phyloP scores from a whole-genome alignment of 116 monocot species.

The Dioscorea cayenensis region DNA sequence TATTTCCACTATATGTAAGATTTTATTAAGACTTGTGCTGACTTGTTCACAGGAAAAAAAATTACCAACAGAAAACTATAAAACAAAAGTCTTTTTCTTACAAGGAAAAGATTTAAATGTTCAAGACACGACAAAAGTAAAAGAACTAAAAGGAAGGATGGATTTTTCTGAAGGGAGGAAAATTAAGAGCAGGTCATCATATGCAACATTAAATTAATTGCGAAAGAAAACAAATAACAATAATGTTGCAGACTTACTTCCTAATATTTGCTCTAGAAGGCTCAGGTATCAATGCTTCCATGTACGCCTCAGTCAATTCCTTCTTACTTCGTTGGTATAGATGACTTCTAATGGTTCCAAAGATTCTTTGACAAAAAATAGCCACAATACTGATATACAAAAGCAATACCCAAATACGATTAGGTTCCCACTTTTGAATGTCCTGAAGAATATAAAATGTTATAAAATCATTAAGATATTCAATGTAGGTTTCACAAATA shows the following conservation, averaged over 20 bases:
- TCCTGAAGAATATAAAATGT: conserved; percentile 33
- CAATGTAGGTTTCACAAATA: background rate
- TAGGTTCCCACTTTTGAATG: conserved; percentile 52
- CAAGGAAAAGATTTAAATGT: too few species aligned
- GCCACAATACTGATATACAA: conserved; percentile 42
- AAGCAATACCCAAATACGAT: conserved; percentile 54
- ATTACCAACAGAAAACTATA: too few species aligned
- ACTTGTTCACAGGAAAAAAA: too few species aligned
- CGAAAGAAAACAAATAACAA: too few species aligned
- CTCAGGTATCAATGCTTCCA: conserved; percentile 90
- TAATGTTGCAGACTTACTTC: conserved; percentile 27
- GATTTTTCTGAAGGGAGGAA: too few species aligned
- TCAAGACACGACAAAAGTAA: too few species aligned
- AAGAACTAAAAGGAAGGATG: too few species aligned
- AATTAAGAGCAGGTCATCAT: too few species aligned
- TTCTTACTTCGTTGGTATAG: conserved; percentile 37
- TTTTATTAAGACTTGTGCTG: too few species aligned
- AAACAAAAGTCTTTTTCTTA: too few species aligned
- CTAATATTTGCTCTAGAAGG: conserved; percentile 69
- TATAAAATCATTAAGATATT: background rate
- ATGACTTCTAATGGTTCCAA: conserved; percentile 18
- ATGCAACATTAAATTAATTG: too few species aligned
- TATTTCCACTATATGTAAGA: too few species aligned
- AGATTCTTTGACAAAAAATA: conserved; percentile 34
- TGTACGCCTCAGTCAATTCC: conserved; percentile 63